Evolutionary conservation across 139 green algal genomes (phyloP).

Genomic region (Edaphochlamys debaryana): DNA sequence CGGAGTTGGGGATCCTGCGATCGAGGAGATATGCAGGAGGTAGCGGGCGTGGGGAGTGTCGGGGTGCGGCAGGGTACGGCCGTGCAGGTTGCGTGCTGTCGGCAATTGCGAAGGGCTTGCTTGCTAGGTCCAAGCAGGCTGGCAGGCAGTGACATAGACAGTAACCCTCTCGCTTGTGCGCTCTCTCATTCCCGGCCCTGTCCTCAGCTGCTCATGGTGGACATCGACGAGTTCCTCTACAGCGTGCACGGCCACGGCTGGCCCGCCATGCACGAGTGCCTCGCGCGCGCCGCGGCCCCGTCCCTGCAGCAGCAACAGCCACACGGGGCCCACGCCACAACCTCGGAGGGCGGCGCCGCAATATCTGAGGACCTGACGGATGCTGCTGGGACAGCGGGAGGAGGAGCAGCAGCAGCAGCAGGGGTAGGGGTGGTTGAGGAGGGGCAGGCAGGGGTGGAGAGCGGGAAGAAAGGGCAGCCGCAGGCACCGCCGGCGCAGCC

Average conservation of each 20-base stretch:
- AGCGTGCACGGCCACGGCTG: not conserved
- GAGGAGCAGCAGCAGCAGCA: not conserved
- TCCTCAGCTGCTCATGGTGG: not conserved
- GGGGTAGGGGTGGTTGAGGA: not conserved
- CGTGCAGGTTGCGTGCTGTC: too few relatives aligned
- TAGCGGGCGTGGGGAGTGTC: too few relatives aligned
- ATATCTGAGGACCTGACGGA: not conserved
- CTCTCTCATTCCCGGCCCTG: not conserved
- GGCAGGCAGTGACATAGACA: too few relatives aligned
- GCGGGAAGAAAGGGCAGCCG: not conserved
- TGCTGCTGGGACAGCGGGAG: not conserved
- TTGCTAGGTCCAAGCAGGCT: too few relatives aligned
- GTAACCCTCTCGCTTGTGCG: too few relatives aligned
- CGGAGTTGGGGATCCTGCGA: too few relatives aligned
- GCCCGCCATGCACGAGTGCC: not conserved
- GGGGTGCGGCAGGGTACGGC: too few relatives aligned
- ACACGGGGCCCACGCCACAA: too few relatives aligned
- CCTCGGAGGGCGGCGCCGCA: too few relatives aligned
- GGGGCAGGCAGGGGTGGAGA: not conserved
- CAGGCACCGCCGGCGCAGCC: too few relatives aligned
- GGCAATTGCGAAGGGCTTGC: too few relatives aligned
- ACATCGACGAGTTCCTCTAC: not conserved
- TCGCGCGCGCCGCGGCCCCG: not conserved
- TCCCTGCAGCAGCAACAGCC: not conserved
- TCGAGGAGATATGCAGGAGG: too few relatives aligned